These are phyloP conservation scores for Colletotrichum ledebouriae DNA, from an alignment of 2,329 filamentous ascomycete species.

Conservation along the genomic window DNA sequence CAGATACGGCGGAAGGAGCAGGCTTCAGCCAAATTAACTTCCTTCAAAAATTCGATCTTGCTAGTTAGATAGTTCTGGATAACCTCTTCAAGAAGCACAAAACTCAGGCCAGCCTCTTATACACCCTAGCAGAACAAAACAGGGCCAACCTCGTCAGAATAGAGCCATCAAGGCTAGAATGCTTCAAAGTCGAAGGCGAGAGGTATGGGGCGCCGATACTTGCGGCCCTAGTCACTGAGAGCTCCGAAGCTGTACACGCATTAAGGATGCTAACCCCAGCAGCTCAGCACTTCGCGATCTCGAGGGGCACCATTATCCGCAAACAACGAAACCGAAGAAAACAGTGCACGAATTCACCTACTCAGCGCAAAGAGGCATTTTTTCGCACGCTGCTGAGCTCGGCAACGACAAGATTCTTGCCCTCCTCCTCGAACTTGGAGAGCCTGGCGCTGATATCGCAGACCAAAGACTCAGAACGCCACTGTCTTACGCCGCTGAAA, in stretches of 20 bases:
- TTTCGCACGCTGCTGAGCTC: no score
- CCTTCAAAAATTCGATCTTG: background rate
- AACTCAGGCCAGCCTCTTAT: fast-evolving
- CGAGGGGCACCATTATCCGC: background rate
- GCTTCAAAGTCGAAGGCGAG: background rate
- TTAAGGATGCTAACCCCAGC: background rate
- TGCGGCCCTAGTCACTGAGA: fast-evolving
- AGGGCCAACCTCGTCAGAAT: background rate
- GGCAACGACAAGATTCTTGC: background rate
- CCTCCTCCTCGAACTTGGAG: background rate
- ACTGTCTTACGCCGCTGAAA: background rate
- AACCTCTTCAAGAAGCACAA: background rate
- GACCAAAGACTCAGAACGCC: background rate
- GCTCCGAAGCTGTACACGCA: background rate
- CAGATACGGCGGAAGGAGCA: fast-evolving
- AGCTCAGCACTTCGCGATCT: background rate
- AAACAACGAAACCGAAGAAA: background rate
- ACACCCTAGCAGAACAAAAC: background rate
- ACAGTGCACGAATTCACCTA: background rate
- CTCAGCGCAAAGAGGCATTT: fast-evolving
- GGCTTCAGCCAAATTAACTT: background rate
- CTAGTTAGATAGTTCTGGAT: background rate
- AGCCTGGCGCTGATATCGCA: fast-evolving
- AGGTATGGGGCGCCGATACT: background rate
- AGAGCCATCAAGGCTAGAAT: fast-evolving